phyloP scores from a whole-genome alignment of 768 basidiomycete genomes.

The Royoungia palumana region DNA sequence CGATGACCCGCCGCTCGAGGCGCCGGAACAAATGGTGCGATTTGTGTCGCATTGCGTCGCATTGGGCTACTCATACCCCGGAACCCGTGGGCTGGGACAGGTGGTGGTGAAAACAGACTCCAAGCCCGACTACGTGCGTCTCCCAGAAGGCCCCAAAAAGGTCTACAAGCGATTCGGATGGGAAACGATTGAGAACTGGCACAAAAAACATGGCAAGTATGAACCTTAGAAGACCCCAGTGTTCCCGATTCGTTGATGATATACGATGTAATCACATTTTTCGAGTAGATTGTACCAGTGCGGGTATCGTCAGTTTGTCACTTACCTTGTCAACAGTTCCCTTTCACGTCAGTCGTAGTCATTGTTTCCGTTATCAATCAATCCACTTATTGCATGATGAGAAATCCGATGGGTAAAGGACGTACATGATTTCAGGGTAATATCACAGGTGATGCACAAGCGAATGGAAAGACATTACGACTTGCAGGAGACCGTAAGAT shows the following conservation, averaged over 20 bases:
- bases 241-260: too few relatives aligned
- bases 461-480: conserved; percentile 7
- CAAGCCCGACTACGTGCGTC: conserved; percentile 57
- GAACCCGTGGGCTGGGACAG: conserved; percentile 22
- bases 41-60: background rate
- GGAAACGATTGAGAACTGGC: conserved; percentile 56
- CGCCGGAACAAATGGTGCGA: conserved; percentile 48
- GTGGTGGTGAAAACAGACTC: conserved; percentile 45
- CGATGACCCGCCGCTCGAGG: conserved; percentile 54
- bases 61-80: too few relatives aligned
- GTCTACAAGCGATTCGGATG: conserved; percentile 42
- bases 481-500: conserved; percentile 2
- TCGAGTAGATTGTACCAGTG: too few relatives aligned
- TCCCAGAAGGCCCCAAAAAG: conserved; percentile 57
- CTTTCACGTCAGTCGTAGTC: too few relatives aligned
- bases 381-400: too few relatives aligned
- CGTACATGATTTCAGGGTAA: conserved; percentile 1
- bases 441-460: conserved; percentile 7
- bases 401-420: background rate
- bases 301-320: too few relatives aligned
- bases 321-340: too few relatives aligned
- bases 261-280: too few relatives aligned
- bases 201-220: conserved; percentile 49
- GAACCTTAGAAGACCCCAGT: conserved; percentile 9
- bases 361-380: background rate